Percentiles rank a stretch among this genome's conserved stretches.
phyloP scores from a whole-genome alignment of 2,329 filamentous ascomycete genomes.

The Parastagonospora avenae region DNA sequence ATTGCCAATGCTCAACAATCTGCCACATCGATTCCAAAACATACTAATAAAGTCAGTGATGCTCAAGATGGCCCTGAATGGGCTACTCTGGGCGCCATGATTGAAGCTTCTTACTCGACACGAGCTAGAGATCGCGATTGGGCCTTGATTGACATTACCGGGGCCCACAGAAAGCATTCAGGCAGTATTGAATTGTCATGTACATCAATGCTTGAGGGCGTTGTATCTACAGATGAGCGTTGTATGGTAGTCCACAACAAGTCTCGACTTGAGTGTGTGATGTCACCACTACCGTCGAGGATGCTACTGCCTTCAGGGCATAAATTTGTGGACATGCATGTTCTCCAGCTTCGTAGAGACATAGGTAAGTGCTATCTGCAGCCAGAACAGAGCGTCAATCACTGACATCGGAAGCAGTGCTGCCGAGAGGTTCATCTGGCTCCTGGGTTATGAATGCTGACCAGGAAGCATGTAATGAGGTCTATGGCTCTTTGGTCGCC shows the following conservation, averaged over 20 bases:
- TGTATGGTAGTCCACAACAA: too few relatives aligned
- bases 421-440: slow-evolving; percentile 4
- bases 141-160: slow-evolving; percentile 1
- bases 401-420: not conserved
- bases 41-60: too few relatives aligned
- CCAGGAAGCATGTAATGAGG: not conserved
- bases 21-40: too few relatives aligned
- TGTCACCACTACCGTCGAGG: not conserved
- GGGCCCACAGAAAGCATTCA: not conserved
- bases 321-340: not conserved
- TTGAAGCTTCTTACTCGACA: not conserved
- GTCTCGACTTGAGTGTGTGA: too few relatives aligned
- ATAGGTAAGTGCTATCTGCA: not conserved
- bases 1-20: too few relatives aligned
- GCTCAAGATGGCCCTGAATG: not conserved
- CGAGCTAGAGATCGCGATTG: slow-evolving; percentile 3
- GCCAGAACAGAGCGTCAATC: too few relatives aligned
- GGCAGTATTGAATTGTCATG: not conserved
- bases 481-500: slow-evolving; percentile 9
- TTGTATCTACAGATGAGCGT: too few relatives aligned
- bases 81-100: not conserved
- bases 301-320: not conserved
- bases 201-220: too few relatives aligned
- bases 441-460: slow-evolving; percentile 4
- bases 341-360: not conserved